Evolutionary conservation across 306 rosid species (phyloP).

Genomic region (Vigna nakashimae): DNA sequence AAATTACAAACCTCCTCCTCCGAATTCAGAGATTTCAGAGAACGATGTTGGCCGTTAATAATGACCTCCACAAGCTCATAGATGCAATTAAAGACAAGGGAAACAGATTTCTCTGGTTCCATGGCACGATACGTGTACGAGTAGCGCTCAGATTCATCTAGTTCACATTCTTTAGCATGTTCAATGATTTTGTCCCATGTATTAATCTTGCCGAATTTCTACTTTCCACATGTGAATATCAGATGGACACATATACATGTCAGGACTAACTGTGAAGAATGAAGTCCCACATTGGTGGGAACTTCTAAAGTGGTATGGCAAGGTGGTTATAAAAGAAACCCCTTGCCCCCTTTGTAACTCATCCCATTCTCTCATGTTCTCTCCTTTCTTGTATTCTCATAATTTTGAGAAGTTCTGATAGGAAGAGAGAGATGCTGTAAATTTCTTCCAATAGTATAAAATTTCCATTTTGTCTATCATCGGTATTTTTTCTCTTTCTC

Average conservation of each 20-base stretch:
- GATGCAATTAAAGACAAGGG: constrained; percentile 50
- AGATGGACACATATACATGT: background rate
- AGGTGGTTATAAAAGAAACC: too few relatives aligned
- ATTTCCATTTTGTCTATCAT: too few relatives aligned
- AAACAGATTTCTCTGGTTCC: background rate
- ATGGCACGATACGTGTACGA: background rate
- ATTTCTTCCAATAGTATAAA: too few relatives aligned
- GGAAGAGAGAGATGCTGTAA: too few relatives aligned
- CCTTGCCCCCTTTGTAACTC: too few relatives aligned
- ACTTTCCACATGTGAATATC: constrained; percentile 35
- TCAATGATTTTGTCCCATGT: constrained; percentile 50
- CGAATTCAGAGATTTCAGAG: constrained; percentile 9
- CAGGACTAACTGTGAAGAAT: background rate
- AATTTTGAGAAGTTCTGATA: too few relatives aligned
- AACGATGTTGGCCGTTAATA: constrained; percentile 27
- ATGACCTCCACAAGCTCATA: constrained; percentile 44
- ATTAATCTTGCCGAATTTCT: constrained; percentile 50
- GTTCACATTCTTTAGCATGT: constrained; percentile 54
- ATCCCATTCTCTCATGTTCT: too few relatives aligned
- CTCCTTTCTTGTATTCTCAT: too few relatives aligned
- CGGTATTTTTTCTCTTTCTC: too few relatives aligned
- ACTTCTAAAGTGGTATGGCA: too few relatives aligned
- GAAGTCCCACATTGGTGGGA: too few relatives aligned
- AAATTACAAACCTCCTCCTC: constrained; percentile 28
- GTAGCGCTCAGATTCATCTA: constrained; percentile 35